Percentiles rank a stretch among this genome's conserved stretches.
Conservation (phyloP, 352 stramenopile genomes). For the Phytopythium litorale region DNA sequence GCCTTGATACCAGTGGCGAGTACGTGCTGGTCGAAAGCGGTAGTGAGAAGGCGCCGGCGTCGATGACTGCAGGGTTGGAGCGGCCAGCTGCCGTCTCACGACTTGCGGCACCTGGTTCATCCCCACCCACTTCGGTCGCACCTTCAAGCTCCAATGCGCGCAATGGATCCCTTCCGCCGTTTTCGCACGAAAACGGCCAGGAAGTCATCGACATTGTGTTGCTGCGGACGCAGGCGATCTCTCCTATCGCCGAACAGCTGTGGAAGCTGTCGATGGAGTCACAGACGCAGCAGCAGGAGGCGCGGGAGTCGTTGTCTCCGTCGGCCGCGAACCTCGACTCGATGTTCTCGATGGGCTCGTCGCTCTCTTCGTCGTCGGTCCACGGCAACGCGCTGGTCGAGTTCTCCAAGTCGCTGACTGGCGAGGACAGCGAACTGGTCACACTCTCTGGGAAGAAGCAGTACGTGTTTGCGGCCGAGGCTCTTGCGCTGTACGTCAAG, state of each 20-base stretch:
- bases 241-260: constrained; percentile 56
- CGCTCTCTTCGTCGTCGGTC: constrained; percentile 35
- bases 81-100: not conserved
- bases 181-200: constrained; percentile 45
- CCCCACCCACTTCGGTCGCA: not conserved
- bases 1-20: constrained; percentile 55
- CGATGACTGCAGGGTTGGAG: not conserved
- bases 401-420: constrained; percentile 10
- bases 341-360: constrained; percentile 55
- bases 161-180: constrained; percentile 5
- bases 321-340: constrained; percentile 46
- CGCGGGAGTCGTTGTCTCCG: constrained; percentile 11
- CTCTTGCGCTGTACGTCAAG: constrained; percentile 64
- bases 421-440: constrained; percentile 30
- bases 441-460: constrained; percentile 34
- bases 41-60: constrained; percentile 18
- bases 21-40: constrained; percentile 62
- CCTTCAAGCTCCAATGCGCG: not conserved
- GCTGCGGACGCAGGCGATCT: constrained; percentile 59
- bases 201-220: constrained; percentile 64
- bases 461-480: constrained; percentile 57
- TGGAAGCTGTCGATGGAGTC: constrained; percentile 38
- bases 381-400: constrained; percentile 24
- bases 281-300: constrained; percentile 9
- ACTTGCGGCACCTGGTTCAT: not conserved